Base-by-base conservation (phyloP, 2,329 filamentous ascomycete genomes). In the Helotiales sp. region DNA sequence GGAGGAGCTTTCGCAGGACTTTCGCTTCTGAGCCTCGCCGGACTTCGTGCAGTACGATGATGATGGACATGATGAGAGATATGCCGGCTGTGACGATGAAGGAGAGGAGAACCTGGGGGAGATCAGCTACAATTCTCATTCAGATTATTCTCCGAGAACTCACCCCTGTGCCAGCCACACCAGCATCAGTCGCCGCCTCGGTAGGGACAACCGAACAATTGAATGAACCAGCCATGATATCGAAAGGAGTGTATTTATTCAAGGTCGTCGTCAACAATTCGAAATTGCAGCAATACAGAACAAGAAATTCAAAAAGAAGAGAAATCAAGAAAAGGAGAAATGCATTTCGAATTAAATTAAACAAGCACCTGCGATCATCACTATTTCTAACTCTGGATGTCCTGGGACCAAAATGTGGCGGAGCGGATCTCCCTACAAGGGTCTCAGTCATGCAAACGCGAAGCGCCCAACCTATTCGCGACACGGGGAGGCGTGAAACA, bases 61-160 rank as follows among this genome's bases (percentile, higher is more conserved):
- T 83, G 43, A 82, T 80, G 68, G 83, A 85, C 66, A 90, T 79
- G 63, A 83, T 66, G 64, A 90, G 80, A 32, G 88, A 83, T 61
- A 90, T 75, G 63, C 79, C 80, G 62, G 88, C 88, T 6, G 88
- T 90, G 69, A 89, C 84, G 75, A 90, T 87, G 78, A 90, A 91
- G 55, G 88, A 89, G 69, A 91, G 82, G 34, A 91, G 81, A 68
- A 88, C 84, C 85, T 88, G 28, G 55, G 3, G 15, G 40, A 47
- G 4, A 50, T 45, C 30, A 61, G 40, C 28, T 17, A 17, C 15
- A 32, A n/a, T n/a, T 64, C 4, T 54, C n/a, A 4, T 34, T 28
- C 6, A 22, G 17, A n/a, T 6, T 28, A 10, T 0, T 13, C 24
- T 58, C n/a, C 28, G 28, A 40, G 6, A 3, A 78, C 84, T 71